These are phyloP conservation scores for Lablab purpureus DNA, from an alignment of 306 rosid species.

Conservation along the genomic window DNA sequence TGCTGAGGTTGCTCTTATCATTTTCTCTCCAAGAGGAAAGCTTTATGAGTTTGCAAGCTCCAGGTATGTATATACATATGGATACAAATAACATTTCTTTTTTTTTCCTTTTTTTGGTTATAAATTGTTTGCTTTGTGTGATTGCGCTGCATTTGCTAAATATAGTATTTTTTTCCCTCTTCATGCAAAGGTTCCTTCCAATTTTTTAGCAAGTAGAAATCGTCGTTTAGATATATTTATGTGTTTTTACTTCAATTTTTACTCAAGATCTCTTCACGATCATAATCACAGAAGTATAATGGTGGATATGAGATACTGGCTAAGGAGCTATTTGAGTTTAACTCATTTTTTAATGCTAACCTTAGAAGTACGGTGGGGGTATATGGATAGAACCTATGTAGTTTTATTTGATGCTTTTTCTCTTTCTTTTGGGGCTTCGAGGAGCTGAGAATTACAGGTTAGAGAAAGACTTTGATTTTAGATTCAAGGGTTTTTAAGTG, in stretches of 20 bases:
- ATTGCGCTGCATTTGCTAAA: constrained; percentile 4
- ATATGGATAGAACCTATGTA: not conserved
- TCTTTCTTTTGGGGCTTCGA: not conserved
- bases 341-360: not conserved
- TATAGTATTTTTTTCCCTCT: not conserved
- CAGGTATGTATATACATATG: constrained; percentile 25
- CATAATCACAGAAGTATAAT: not conserved
- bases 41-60: constrained; percentile 56
- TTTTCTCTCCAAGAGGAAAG: constrained; percentile 58
- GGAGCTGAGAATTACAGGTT: not conserved
- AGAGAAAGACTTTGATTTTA: not conserved
- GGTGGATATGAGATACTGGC: not conserved
- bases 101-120: not conserved
- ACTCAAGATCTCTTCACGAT: not conserved
- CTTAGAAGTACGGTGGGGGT: not conserved
- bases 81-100: not conserved
- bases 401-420: constrained; percentile 5
- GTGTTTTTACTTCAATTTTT: not conserved
- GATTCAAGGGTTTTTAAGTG: not conserved
- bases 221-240: not conserved
- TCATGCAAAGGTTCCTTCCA: not conserved
- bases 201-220: not conserved
- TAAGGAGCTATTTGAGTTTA: not conserved
- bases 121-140: not conserved
- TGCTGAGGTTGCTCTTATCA: constrained; percentile 57